phyloP scores from a whole-genome alignment of 257 asterid species.

The Lycium ferocissimum region DNA sequence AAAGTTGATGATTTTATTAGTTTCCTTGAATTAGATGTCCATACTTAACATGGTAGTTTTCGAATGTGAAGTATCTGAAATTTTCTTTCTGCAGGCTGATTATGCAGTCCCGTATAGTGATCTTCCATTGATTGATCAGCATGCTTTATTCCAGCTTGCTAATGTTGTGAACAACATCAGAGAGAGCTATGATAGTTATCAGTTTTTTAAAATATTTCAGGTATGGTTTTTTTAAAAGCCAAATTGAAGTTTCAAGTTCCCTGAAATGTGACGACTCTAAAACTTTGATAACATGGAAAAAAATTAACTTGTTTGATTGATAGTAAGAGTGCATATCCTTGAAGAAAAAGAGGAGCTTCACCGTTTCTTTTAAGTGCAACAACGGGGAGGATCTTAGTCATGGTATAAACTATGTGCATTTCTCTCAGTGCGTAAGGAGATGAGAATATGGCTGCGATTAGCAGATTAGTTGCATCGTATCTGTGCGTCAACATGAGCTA shows the following conservation, averaged over 20 bases:
- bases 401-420: neutral
- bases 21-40: neutral
- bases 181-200: slow-evolving; percentile 87
- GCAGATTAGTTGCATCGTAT: neutral
- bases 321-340: slow-evolving; percentile 17
- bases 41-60: neutral
- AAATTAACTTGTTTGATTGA: neutral
- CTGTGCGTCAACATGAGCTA: slow-evolving; percentile 16
- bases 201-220: slow-evolving; percentile 96
- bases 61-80: slow-evolving; percentile 12
- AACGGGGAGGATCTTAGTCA: slow-evolving; percentile 13
- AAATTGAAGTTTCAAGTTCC: slow-evolving; percentile 17
- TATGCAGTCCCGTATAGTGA: slow-evolving; percentile 74
- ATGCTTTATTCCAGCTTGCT: slow-evolving; percentile 88
- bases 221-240: slow-evolving; percentile 41
- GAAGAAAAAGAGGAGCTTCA: slow-evolving; percentile 13
- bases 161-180: slow-evolving; percentile 72
- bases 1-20: slow-evolving; percentile 1
- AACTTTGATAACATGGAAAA: neutral
- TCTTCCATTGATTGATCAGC: slow-evolving; percentile 87
- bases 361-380: neutral
- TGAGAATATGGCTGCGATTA: neutral
- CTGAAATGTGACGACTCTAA: neutral
- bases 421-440: neutral
- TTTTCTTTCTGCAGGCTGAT: slow-evolving; percentile 58